These are phyloP conservation scores for Lentinula raphanica DNA, from an alignment of 768 basidiomycete species.

Conservation along the genomic window DNA sequence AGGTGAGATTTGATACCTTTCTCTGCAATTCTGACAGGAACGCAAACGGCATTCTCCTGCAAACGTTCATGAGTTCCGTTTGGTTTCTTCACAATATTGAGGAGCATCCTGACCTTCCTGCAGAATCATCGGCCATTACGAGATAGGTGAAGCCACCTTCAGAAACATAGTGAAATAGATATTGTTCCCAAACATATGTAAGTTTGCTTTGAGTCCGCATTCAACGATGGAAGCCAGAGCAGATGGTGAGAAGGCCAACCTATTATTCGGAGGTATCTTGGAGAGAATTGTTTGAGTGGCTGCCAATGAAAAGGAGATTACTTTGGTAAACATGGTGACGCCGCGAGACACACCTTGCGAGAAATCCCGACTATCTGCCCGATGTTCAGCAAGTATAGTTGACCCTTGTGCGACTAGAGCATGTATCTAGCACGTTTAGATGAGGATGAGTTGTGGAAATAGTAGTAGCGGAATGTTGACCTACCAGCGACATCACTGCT, in stretches of 20 bases:
- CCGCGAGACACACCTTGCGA: conserved; percentile 63
- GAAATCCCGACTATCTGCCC: conserved; percentile 77
- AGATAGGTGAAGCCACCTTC: conserved; percentile 84
- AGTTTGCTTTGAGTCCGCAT: conserved; percentile 48
- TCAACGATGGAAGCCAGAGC: neutral
- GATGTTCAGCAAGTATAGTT: conserved; percentile 83
- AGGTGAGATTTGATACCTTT: conserved; percentile 38
- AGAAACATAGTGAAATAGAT: conserved; percentile 90
- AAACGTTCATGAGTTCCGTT: neutral
- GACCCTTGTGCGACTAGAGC: conserved; percentile 76
- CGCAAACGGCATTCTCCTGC: conserved; percentile 87
- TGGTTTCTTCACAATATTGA: neutral
- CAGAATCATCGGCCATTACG: conserved; percentile 92
- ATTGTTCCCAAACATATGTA: conserved; percentile 89
- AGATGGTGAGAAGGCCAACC: conserved; percentile 37
- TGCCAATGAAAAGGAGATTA: conserved; percentile 18
- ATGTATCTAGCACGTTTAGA: conserved; percentile 53
- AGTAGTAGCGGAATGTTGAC: neutral
- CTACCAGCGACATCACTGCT: neutral
- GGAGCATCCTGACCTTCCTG: conserved; percentile 59
- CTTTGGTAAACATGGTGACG: neutral
- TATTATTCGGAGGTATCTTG: conserved; percentile 91
- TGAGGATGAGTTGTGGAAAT: neutral
- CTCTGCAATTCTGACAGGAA: conserved; percentile 86
- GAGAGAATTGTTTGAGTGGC: conserved; percentile 86